These are phyloP conservation scores for Colletotrichum scovillei DNA, from an alignment of 2,329 filamentous ascomycete species.

Conservation along the genomic window DNA sequence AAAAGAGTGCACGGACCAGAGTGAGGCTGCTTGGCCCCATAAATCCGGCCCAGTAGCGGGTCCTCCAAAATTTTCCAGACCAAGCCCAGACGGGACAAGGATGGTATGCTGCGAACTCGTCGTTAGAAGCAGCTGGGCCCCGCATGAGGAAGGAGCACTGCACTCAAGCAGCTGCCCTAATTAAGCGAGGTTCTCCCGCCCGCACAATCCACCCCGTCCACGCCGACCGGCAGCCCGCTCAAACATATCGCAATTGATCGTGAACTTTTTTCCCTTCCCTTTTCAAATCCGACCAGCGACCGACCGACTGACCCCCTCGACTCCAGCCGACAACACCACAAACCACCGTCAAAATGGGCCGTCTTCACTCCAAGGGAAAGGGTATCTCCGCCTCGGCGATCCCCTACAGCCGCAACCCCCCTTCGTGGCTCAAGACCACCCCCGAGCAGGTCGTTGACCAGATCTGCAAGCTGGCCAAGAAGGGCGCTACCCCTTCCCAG, in stretches of 20 bases:
- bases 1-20: conserved; percentile 23
- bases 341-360: conserved; percentile 79
- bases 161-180: conserved; percentile 51
- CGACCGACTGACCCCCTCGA: conserved; percentile 32
- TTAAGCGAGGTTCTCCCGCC: conserved; percentile 57
- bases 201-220: conserved; percentile 52
- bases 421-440: conserved; percentile 98
- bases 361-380: conserved; percentile 99
- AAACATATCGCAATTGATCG: conserved; percentile 29
- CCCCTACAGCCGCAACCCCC: conserved; percentile 94
- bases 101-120: background rate
- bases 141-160: background rate
- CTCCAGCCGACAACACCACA: conserved; percentile 38
- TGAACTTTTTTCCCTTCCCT: conserved; percentile 33
- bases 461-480: conserved; percentile 99
- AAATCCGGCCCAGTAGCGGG: background rate
- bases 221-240: conserved; percentile 28
- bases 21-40: background rate
- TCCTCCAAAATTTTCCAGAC: conserved; percentile 23
- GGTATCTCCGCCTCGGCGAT: conserved; percentile 96
- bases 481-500: conserved; percentile 98
- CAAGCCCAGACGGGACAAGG: background rate
- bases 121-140: background rate
- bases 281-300: conserved; percentile 34
- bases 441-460: conserved; percentile 98